A percentile compares a stretch with the other conserved stretches of the same genome.
Conservation (phyloP, 164 flowering plant species). For the Stephania cephalantha region DNA sequence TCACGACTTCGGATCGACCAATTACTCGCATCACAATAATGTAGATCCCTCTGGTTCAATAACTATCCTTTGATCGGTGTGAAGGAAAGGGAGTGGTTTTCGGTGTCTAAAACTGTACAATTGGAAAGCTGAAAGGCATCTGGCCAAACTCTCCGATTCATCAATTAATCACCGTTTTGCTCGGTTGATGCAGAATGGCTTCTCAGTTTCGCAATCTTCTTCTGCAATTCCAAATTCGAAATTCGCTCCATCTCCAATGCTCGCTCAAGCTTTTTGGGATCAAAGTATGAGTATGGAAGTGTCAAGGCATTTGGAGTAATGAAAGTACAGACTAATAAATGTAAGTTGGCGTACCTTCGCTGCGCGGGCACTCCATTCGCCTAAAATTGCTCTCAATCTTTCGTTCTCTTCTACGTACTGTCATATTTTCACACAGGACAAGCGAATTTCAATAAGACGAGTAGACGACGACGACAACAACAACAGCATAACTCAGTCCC, state of each 20-base stretch:
- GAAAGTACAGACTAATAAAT: not conserved
- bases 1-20: too few species aligned
- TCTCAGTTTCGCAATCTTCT: conserved; percentile 48
- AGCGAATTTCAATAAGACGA: not conserved
- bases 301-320: not conserved
- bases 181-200: conserved; percentile 32
- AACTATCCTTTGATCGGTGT: too few species aligned
- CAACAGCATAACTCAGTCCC: too few species aligned
- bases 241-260: conserved; percentile 77
- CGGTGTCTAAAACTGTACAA: not conserved
- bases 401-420: conserved; percentile 98
- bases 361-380: conserved; percentile 95
- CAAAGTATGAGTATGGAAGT: not conserved
- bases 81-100: not conserved
- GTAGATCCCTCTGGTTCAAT: too few species aligned
- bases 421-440: not conserved
- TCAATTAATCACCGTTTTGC: conserved; percentile 18
- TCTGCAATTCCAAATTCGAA: conserved; percentile 74
- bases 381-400: conserved; percentile 84
- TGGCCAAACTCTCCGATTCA: not conserved
- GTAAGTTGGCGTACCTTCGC: conserved; percentile 63
- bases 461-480: too few species aligned
- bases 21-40: too few species aligned
- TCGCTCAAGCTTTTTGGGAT: conserved; percentile 66
- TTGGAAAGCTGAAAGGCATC: not conserved